phyloP scores from a whole-genome alignment of 2,329 filamentous ascomycete species.

The Verticillium tricorpus region DNA sequence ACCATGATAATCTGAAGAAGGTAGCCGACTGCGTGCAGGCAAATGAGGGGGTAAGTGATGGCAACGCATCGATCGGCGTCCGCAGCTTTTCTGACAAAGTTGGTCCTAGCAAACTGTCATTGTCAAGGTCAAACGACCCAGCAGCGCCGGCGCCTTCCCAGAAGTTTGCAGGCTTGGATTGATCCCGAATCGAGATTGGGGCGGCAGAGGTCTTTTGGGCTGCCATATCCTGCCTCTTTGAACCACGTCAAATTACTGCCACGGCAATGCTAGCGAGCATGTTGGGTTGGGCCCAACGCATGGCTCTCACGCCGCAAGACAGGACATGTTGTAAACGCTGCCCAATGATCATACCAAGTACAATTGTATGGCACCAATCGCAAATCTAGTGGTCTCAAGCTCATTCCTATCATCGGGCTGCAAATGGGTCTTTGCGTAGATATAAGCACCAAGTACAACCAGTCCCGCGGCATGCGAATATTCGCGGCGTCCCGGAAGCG shows the following conservation, averaged over 20 bases:
- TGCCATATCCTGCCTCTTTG: conserved; percentile 84
- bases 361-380: too few species aligned
- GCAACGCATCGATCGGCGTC: conserved; percentile 1
- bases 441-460: too few species aligned
- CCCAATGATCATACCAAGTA: too few species aligned
- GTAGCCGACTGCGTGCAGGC: conserved; percentile 87
- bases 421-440: too few species aligned
- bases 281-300: not conserved
- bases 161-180: conserved; percentile 67
- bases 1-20: conserved; percentile 80
- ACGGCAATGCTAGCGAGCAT: not conserved
- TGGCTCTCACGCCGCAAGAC: too few species aligned
- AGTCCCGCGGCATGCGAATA: too few species aligned
- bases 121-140: conserved; percentile 57
- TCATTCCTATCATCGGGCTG: too few species aligned
- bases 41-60: conserved; percentile 74
- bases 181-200: conserved; percentile 78
- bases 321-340: too few species aligned
- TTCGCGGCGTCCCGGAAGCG: too few species aligned
- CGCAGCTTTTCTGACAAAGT: not conserved
- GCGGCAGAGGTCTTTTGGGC: conserved; percentile 81
- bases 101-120: conserved; percentile 57
- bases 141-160: conserved; percentile 32
- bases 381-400: too few species aligned
- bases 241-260: conserved; percentile 15